A percentile compares a stretch with the other conserved stretches of the same genome.
Conservation (phyloP, 257 asterid genomes). For the Apocynum venetum region DNA sequence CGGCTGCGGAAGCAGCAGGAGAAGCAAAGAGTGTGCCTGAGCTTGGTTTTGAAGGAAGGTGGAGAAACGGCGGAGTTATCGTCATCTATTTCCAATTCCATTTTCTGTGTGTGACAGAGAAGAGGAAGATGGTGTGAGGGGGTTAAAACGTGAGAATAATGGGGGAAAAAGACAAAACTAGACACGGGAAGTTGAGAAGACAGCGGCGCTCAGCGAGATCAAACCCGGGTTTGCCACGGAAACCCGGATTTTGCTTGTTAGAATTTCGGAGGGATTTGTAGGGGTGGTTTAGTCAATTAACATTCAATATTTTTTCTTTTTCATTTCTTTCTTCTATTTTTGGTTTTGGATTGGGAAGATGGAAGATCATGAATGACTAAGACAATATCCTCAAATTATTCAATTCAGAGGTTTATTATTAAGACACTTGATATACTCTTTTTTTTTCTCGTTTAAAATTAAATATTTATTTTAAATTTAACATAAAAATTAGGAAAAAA, state of each 20-base stretch:
- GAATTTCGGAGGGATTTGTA: neutral
- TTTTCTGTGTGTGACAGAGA: neutral
- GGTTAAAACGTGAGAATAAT: neutral
- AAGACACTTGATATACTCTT: no score
- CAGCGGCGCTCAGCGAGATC: constrained; percentile 6
- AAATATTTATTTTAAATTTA: no score
- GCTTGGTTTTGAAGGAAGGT: constrained; percentile 42
- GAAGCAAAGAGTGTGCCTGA: constrained; percentile 44
- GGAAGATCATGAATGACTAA: neutral
- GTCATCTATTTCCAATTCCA: constrained; percentile 25
- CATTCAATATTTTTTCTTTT: neutral
- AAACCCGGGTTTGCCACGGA: neutral
- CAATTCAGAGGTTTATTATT: no score
- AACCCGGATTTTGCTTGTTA: neutral
- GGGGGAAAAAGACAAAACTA: constrained; percentile 1
- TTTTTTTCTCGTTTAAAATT: no score
- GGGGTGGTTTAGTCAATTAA: constrained; percentile 1
- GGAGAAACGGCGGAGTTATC: constrained; percentile 9
- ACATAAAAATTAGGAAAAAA: no score
- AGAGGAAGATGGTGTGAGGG: neutral
- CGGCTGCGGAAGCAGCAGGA: constrained; percentile 56
- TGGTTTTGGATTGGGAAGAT: neutral
- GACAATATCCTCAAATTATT: no score
- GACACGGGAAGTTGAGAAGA: constrained; percentile 8
- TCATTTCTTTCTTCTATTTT: neutral